Evolutionary conservation across 495 filamentous ascomycete species (phyloP).

Genomic region (Aspergillus nidulans): DNA sequence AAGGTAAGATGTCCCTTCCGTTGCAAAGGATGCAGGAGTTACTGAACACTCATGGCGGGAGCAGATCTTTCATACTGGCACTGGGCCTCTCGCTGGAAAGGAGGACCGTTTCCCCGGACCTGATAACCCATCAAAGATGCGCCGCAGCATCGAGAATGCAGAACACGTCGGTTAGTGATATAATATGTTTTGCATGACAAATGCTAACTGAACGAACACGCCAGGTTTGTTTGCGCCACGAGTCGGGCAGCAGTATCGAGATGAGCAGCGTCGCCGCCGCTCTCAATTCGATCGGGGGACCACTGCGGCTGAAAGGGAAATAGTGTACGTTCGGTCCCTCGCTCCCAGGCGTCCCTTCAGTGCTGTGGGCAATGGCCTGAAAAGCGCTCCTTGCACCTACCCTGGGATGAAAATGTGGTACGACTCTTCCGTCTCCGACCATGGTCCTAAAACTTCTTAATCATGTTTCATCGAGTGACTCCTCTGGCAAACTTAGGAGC

Average conservation of each 20-base stretch:
- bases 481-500: not conserved
- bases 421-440: conserved; percentile 12
- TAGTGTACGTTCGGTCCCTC: conserved; percentile 23
- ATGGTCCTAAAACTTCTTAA: conserved; percentile 24
- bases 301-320: conserved; percentile 27
- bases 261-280: conserved; percentile 70
- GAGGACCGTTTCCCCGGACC: conserved; percentile 72
- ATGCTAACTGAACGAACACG: not conserved
- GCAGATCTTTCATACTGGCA: conserved; percentile 47
- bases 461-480: not conserved
- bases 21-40: not conserved
- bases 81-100: conserved; percentile 39
- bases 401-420: conserved; percentile 27
- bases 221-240: conserved; percentile 66
- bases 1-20: conserved; percentile 53
- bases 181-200: not conserved
- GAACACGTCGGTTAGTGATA: conserved; percentile 71
- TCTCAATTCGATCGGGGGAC: conserved; percentile 71
- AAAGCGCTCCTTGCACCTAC: conserved; percentile 27
- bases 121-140: conserved; percentile 82
- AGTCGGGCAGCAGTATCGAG: conserved; percentile 65
- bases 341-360: conserved; percentile 16
- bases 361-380: conserved; percentile 14
- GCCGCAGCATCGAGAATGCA: conserved; percentile 77
- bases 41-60: not conserved